phyloP scores from a whole-genome alignment of 2,329 filamentous ascomycete species.

The Fusarium cicatricum region DNA sequence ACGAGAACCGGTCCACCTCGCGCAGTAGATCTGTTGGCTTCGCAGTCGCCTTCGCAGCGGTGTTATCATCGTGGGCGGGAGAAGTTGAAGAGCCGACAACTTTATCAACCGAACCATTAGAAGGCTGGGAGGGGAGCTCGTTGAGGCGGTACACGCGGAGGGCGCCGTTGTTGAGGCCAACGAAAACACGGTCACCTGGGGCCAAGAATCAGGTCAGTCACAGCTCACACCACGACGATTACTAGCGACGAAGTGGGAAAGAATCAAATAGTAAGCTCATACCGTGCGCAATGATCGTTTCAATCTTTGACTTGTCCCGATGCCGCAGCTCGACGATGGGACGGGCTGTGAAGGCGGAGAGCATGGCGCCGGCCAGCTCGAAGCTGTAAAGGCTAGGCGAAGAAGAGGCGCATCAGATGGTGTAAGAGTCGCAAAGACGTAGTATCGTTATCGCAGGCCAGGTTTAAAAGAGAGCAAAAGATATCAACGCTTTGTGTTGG shows the following conservation, averaged over 20 bases:
- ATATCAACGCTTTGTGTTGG: conserved; percentile 1
- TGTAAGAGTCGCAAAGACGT: neutral
- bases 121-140: conserved; percentile 58
- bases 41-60: conserved; percentile 43
- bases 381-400: conserved; percentile 44
- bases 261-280: conserved; percentile 36
- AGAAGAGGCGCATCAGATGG: conserved; percentile 44
- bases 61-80: conserved; percentile 41
- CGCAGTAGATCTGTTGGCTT: conserved; percentile 84
- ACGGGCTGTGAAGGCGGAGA: conserved; percentile 96
- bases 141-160: conserved; percentile 93
- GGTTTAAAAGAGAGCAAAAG: neutral
- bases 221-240: neutral
- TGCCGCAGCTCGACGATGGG: conserved; percentile 96
- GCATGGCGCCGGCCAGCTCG: conserved; percentile 71
- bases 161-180: conserved; percentile 88
- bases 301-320: conserved; percentile 96
- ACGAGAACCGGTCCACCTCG: conserved; percentile 94
- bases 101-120: conserved; percentile 45
- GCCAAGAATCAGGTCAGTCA: conserved; percentile 16
- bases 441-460: neutral
- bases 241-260: neutral
- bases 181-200: conserved; percentile 85
- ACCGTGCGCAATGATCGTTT: conserved; percentile 93
- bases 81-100: conserved; percentile 41